phyloP scores from a whole-genome alignment of 1,139 yeast genomes.

The Yamadazyma diospyri region DNA sequence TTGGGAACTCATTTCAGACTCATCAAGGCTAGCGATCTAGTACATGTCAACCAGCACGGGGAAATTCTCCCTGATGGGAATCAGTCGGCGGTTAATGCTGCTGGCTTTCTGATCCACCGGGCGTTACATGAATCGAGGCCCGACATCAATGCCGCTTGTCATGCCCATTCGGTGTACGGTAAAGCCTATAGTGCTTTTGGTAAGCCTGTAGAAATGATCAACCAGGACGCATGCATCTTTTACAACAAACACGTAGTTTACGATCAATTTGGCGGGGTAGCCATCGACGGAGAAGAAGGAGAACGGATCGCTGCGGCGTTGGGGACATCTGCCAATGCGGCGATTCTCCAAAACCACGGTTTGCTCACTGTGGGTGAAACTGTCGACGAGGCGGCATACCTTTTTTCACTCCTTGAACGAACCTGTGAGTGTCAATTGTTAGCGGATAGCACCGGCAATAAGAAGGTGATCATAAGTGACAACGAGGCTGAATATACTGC shows the following conservation, averaged over 20 bases:
- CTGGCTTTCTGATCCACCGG: slow-evolving; percentile 75
- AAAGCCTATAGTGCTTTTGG: slow-evolving; percentile 72
- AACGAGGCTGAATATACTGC: slow-evolving; percentile 12
- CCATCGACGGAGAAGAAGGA: slow-evolving; percentile 67
- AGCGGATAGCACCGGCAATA: slow-evolving; percentile 23
- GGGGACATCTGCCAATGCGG: slow-evolving; percentile 52
- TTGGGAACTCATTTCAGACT: slow-evolving; percentile 64
- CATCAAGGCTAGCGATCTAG: slow-evolving; percentile 67
- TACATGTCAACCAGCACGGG: slow-evolving; percentile 67
- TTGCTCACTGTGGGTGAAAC: slow-evolving; percentile 69
- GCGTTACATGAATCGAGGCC: slow-evolving; percentile 73
- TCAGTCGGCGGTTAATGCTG: slow-evolving; percentile 62
- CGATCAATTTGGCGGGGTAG: slow-evolving; percentile 71
- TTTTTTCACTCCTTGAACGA: slow-evolving; percentile 62
- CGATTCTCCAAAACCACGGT: slow-evolving; percentile 76
- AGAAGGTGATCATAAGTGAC: not conserved
- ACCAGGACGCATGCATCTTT: slow-evolving; percentile 69
- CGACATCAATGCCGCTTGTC: slow-evolving; percentile 76
- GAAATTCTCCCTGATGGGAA: slow-evolving; percentile 61
- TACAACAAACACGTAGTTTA: slow-evolving; percentile 64
- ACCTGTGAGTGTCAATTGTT: slow-evolving; percentile 66
- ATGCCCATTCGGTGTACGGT: slow-evolving; percentile 69
- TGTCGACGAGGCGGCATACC: slow-evolving; percentile 75
- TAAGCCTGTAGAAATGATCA: slow-evolving; percentile 65
- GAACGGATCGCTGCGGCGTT: slow-evolving; percentile 57